Percentiles rank a stretch among this genome's conserved stretches.
phyloP scores from a whole-genome alignment of 2,329 filamentous ascomycete genomes.

The Sporothrix pallida region DNA sequence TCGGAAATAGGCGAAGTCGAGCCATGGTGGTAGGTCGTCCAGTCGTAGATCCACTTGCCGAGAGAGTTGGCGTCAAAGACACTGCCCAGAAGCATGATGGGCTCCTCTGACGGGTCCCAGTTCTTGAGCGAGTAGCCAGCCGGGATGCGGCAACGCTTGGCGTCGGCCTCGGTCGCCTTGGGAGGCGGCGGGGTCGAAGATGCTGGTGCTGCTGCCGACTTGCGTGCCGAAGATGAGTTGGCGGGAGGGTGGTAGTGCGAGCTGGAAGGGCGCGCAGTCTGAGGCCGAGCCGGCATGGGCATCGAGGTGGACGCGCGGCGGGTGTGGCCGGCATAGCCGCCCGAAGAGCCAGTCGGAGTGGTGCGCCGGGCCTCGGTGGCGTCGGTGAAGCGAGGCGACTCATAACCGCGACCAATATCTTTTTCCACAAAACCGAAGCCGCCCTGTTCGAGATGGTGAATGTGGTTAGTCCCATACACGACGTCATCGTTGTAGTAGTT shows the following conservation, averaged over 20 bases:
- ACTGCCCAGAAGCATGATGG: conserved; percentile 90
- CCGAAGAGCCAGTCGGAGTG: conserved; percentile 48
- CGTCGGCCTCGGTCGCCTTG: conserved; percentile 65
- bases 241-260: conserved; percentile 50
- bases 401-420: conserved; percentile 48
- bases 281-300: conserved; percentile 54
- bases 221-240: conserved; percentile 31
- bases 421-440: conserved; percentile 46
- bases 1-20: conserved; percentile 83
- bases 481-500: conserved; percentile 53
- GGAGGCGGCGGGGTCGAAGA: conserved; percentile 45
- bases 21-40: conserved; percentile 91
- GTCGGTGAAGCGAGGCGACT: conserved; percentile 52
- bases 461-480: conserved; percentile 65
- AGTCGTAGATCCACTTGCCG: conserved; percentile 99
- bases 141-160: conserved; percentile 75
- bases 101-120: conserved; percentile 94
- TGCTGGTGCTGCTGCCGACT: conserved; percentile 41
- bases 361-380: conserved; percentile 46
- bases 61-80: conserved; percentile 98
- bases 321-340: conserved; percentile 42
- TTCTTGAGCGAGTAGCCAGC: conserved; percentile 94
- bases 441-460: conserved; percentile 59
- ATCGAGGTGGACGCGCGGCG: conserved; percentile 37
- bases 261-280: conserved; percentile 57